Percentiles rank a stretch among this genome's conserved stretches.
Evolutionary conservation across 2,329 filamentous ascomycete genomes (phyloP).

Genomic region (Coniochaeta prunicola): DNA sequence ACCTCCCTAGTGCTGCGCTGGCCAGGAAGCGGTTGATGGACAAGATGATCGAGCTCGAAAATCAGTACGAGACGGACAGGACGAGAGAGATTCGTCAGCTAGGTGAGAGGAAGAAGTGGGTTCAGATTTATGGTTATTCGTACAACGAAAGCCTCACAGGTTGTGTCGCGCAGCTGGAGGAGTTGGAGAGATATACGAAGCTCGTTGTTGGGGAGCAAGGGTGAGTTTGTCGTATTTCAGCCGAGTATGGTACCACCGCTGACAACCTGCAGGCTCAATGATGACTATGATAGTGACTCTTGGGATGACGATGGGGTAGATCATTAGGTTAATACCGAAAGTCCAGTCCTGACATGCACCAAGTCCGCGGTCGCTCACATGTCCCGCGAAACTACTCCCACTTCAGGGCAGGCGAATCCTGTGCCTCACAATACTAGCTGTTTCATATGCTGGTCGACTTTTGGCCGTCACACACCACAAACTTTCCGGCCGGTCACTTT

Average conservation of each 20-base stretch:
- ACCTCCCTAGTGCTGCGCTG: slow-evolving; percentile 48
- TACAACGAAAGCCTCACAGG: slow-evolving; percentile 46
- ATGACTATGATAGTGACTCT: not conserved
- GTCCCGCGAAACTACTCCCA: not conserved
- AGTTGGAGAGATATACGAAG: slow-evolving; percentile 49
- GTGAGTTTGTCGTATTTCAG: not conserved
- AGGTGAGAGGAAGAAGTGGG: slow-evolving; percentile 38
- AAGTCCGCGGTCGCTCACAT: not conserved
- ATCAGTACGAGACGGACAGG: slow-evolving; percentile 19
- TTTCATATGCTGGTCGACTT: not conserved
- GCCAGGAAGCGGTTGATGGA: slow-evolving; percentile 44
- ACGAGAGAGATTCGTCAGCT: slow-evolving; percentile 15
- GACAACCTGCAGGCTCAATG: not conserved
- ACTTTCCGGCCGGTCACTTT: not conserved
- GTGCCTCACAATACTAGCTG: not conserved
- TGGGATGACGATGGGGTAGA: not conserved
- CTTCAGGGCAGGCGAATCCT: not conserved
- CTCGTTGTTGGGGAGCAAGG: slow-evolving; percentile 49
- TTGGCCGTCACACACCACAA: not conserved
- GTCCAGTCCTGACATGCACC: not conserved
- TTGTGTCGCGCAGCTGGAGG: slow-evolving; percentile 46
- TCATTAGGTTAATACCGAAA: not conserved
- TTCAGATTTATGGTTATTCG: slow-evolving; percentile 49
- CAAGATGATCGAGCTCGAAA: slow-evolving; percentile 40
- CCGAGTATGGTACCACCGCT: not conserved